phyloP scores from a whole-genome alignment of 768 basidiomycete genomes.

The Suillus cothurnatus region DNA sequence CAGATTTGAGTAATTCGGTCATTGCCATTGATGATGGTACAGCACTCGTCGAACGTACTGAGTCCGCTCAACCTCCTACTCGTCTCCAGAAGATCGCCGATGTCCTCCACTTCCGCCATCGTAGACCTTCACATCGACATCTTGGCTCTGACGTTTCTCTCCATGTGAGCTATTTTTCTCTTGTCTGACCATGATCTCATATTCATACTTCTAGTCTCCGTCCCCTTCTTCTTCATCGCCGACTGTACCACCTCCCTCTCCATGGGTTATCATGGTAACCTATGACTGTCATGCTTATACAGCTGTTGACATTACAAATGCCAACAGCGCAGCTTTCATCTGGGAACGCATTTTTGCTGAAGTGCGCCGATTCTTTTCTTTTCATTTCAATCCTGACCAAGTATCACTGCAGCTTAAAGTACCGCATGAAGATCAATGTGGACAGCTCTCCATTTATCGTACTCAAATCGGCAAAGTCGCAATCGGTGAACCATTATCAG shows the following conservation, averaged over 20 bases:
- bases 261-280: conserved; percentile 63
- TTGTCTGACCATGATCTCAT: conserved; percentile 13
- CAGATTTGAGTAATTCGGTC: conserved; percentile 40
- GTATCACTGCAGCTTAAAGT: conserved; percentile 62
- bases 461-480: conserved; percentile 85
- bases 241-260: conserved; percentile 34
- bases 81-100: conserved; percentile 37
- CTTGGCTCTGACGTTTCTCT: conserved; percentile 22
- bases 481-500: conserved; percentile 69
- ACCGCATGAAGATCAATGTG: conserved; percentile 75
- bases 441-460: conserved; percentile 76
- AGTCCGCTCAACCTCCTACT: conserved; percentile 27
- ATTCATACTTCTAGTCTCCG: conserved; percentile 26
- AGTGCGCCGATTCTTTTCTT: conserved; percentile 42
- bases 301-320: conserved; percentile 70
- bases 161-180: conserved; percentile 16
- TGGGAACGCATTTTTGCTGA: conserved; percentile 81
- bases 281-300: conserved; percentile 76
- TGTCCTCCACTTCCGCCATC: conserved; percentile 23
- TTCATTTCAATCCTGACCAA: conserved; percentile 11
- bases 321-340: conserved; percentile 65
- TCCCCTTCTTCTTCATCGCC: conserved; percentile 32
- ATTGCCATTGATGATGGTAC: conserved; percentile 42
- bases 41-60: conserved; percentile 29
- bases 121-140: conserved; percentile 32